Evolutionary conservation across 1,284 basidiomycete genomes (phyloP).

Genomic region (Boletus semigastroideus): DNA sequence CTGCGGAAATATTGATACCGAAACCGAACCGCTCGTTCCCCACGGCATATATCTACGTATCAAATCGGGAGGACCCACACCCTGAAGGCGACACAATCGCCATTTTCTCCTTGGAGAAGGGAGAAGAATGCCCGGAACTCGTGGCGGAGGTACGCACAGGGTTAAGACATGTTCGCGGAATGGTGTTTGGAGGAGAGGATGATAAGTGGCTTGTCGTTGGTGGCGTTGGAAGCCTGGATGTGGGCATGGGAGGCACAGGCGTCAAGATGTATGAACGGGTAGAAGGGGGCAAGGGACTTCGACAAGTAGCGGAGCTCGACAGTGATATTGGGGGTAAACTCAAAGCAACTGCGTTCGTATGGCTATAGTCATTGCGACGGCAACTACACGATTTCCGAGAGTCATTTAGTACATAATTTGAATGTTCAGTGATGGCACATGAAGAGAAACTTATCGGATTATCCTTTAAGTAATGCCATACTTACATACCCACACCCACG

Average conservation of each 20-base stretch:
- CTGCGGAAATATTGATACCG: conserved; percentile 59
- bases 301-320: conserved; percentile 39
- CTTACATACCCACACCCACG: too few species aligned
- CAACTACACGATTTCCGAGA: not conserved
- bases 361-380: conserved; percentile 31
- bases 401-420: too few species aligned
- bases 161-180: conserved; percentile 50
- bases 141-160: conserved; percentile 51
- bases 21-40: conserved; percentile 43
- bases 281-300: conserved; percentile 46
- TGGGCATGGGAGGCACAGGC: conserved; percentile 39
- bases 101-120: conserved; percentile 48
- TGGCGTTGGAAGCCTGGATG: conserved; percentile 32
- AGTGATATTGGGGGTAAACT: conserved; percentile 30
- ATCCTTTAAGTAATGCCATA: too few species aligned
- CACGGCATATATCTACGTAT: conserved; percentile 54
- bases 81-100: conserved; percentile 62
- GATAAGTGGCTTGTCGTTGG: conserved; percentile 50
- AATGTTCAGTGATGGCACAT: too few species aligned
- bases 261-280: conserved; percentile 53
- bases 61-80: conserved; percentile 64
- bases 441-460: too few species aligned
- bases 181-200: conserved; percentile 50
- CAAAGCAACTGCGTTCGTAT: conserved; percentile 48
- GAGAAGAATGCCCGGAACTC: conserved; percentile 40